A percentile compares a stretch with the other conserved stretches of the same genome.
Conservation (phyloP, 2,329 filamentous ascomycete genomes). For the Fusarium austroafricanum region DNA sequence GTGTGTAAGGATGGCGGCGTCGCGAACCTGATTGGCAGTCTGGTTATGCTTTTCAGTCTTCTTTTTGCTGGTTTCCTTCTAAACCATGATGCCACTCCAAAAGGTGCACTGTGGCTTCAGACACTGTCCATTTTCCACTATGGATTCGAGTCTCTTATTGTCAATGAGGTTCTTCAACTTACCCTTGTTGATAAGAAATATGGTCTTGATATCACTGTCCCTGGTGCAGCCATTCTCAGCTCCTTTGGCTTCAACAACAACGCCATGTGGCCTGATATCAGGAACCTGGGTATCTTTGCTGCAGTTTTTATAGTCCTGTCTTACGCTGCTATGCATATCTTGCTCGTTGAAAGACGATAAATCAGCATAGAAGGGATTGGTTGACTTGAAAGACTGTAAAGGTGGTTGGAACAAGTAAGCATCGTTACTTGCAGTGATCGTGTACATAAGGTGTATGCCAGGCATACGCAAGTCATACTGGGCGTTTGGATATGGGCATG, state of each 20-base stretch:
- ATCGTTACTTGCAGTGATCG: not conserved
- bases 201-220: slow-evolving; percentile 94
- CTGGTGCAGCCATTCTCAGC: slow-evolving; percentile 91
- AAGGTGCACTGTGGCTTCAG: slow-evolving; percentile 89
- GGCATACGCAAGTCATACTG: slow-evolving; percentile 12
- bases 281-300: slow-evolving; percentile 84
- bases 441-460: slow-evolving; percentile 7
- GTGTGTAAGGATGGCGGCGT: slow-evolving; percentile 92
- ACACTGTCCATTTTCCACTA: slow-evolving; percentile 97
- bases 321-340: slow-evolving; percentile 90
- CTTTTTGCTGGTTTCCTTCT: slow-evolving; percentile 94
- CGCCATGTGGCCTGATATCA: slow-evolving; percentile 85
- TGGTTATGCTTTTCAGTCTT: slow-evolving; percentile 97
- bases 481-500: slow-evolving; percentile 27
- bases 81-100: slow-evolving; percentile 93
- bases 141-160: slow-evolving; percentile 93
- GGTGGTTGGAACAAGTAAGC: not conserved
- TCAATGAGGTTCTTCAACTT: slow-evolving; percentile 94
- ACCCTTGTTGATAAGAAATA: slow-evolving; percentile 95
- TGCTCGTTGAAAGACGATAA: slow-evolving; percentile 83
- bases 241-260: slow-evolving; percentile 93
- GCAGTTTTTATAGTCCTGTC: slow-evolving; percentile 86
- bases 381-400: slow-evolving; percentile 3
- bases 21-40: slow-evolving; percentile 90
- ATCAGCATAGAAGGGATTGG: slow-evolving; percentile 40